phyloP scores from a whole-genome alignment of 225 moss, liverwort and hornwort species.

The Sphagnum tenellum region DNA sequence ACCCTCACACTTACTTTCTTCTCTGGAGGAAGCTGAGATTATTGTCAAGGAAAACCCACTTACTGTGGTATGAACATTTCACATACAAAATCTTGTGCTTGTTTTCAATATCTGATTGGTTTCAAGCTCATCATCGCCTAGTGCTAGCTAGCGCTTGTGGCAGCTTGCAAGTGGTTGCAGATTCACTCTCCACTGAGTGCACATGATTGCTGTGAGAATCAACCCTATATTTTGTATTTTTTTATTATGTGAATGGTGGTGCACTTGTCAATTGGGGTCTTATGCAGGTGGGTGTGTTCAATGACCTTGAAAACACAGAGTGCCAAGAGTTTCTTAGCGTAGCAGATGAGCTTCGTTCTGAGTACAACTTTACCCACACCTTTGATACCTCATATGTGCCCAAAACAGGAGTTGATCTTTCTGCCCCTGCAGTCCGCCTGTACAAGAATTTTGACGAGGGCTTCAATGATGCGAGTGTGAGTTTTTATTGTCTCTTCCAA shows the following conservation, averaged over 20 bases:
- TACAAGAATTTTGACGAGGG: slow-evolving; percentile 87
- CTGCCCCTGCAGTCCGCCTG: slow-evolving; percentile 66
- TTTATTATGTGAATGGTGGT: not conserved
- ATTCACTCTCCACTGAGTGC: not conserved
- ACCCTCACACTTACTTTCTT: slow-evolving; percentile 53
- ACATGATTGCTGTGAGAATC: not conserved
- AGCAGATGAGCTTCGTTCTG: slow-evolving; percentile 55
- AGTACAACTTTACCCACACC: slow-evolving; percentile 68
- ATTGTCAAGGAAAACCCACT: slow-evolving; percentile 38
- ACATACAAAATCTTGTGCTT: not conserved
- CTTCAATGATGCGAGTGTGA: slow-evolving; percentile 58
- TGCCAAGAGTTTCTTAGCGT: slow-evolving; percentile 53
- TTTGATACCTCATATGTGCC: slow-evolving; percentile 45
- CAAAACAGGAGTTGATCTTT: slow-evolving; percentile 40
- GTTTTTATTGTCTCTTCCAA: slow-evolving; percentile 1
- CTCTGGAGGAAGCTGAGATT: slow-evolving; percentile 43
- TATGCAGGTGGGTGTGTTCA: slow-evolving; percentile 71
- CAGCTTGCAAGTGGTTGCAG: not conserved
- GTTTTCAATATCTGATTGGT: not conserved
- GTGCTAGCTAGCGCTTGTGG: not conserved
- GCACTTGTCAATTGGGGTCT: too few relatives aligned
- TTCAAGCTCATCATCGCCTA: not conserved
- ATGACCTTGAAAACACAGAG: slow-evolving; percentile 60
- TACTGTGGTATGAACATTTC: slow-evolving; percentile 41
- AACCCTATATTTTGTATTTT: not conserved